phyloP scores from a whole-genome alignment of 2,329 filamentous ascomycete genomes.

The Fusarium albidum region DNA sequence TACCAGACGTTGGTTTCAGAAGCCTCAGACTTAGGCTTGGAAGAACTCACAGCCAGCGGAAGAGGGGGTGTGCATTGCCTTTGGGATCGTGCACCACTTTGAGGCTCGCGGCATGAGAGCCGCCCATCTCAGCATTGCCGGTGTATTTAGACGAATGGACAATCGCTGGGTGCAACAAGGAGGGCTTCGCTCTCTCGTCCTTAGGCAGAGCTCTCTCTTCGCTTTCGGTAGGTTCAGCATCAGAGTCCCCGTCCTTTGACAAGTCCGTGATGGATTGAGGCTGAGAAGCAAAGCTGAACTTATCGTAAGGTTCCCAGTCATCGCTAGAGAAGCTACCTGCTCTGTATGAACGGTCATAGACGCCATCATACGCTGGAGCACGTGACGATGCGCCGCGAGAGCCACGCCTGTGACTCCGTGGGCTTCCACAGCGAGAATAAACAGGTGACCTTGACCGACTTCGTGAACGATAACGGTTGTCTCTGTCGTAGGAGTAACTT shows the following conservation, averaged over 20 bases:
- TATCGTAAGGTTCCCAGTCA: constrained; percentile 42
- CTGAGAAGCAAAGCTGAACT: constrained; percentile 39
- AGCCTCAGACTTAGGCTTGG: too few species aligned
- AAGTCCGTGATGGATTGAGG: constrained; percentile 30
- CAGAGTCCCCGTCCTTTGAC: constrained; percentile 41
- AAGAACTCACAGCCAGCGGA: constrained; percentile 50
- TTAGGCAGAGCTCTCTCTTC: constrained; percentile 34
- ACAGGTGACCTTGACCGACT: constrained; percentile 20
- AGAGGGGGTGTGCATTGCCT: constrained; percentile 46
- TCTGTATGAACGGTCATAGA: constrained; percentile 5
- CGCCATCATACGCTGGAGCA: constrained; percentile 7
- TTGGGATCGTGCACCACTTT: constrained; percentile 47
- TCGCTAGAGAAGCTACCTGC: constrained; percentile 32
- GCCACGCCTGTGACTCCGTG: constrained; percentile 4
- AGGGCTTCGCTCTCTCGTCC: constrained; percentile 15
- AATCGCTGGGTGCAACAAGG: constrained; percentile 30
- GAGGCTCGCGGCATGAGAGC: constrained; percentile 46
- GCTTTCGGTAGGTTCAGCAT: constrained; percentile 39
- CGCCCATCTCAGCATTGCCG: constrained; percentile 48
- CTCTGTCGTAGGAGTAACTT: background rate
- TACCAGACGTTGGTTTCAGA: constrained; percentile 32
- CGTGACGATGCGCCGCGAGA: constrained; percentile 8
- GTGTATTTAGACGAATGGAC: constrained; percentile 49
- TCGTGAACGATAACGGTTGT: background rate
- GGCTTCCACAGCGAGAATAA: constrained; percentile 8